phyloP scores from a whole-genome alignment of 2,329 filamentous ascomycete genomes.

The Penicillium concentricum region DNA sequence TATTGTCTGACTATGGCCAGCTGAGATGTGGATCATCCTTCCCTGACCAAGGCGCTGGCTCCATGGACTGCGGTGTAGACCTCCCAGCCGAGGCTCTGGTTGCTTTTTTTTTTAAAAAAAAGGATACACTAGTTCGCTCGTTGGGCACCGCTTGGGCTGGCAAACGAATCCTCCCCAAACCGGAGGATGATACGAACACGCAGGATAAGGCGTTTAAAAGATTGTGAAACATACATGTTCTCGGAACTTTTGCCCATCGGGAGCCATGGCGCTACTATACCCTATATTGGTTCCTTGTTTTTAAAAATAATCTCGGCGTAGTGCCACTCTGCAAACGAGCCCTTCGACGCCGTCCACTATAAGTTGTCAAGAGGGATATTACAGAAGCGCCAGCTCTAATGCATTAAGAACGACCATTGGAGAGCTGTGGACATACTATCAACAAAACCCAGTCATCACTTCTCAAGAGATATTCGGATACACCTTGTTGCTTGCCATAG shows the following conservation, averaged over 20 bases:
- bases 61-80: too few relatives aligned
- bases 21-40: too few relatives aligned
- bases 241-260: background rate
- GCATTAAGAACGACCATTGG: background rate
- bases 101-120: too few relatives aligned
- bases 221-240: too few relatives aligned
- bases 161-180: too few relatives aligned
- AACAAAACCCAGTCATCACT: background rate
- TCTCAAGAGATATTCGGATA: conserved; percentile 14
- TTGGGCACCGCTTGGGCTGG: too few relatives aligned
- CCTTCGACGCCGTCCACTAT: background rate
- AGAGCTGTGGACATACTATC: conserved; percentile 16
- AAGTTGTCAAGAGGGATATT: background rate
- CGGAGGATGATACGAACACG: too few relatives aligned
- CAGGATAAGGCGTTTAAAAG: background rate
- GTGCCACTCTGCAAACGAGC: background rate
- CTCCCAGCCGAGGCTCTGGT: too few relatives aligned
- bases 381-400: background rate
- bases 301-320: background rate
- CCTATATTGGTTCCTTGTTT: background rate
- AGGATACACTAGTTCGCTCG: too few relatives aligned
- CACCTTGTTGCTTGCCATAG: conserved; percentile 3
- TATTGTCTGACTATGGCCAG: too few relatives aligned
- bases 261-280: background rate
- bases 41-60: too few relatives aligned